Percentiles rank a stretch among this genome's conserved stretches.
These are phyloP conservation scores for Cotoneaster glaucophyllus DNA, from an alignment of 306 rosid genomes.

Conservation along the genomic window DNA sequence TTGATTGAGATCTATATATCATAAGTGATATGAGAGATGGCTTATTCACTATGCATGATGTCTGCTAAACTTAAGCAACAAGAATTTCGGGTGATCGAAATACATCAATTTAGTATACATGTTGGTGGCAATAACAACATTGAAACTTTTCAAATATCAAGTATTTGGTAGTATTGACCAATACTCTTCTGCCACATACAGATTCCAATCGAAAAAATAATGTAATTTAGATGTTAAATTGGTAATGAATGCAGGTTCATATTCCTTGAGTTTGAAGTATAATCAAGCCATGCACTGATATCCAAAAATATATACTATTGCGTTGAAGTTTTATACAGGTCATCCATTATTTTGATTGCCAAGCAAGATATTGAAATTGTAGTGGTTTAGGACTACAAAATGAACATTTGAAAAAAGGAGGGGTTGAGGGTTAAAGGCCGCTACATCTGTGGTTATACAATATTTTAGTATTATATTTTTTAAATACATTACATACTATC, in stretches of 20 bases:
- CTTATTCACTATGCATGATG: background rate
- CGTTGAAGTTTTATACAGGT: background rate
- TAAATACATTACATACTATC: too few relatives aligned
- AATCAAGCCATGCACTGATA: slow-evolving; percentile 10
- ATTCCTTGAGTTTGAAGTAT: slow-evolving; percentile 22
- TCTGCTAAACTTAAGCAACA: background rate
- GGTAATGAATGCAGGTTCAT: background rate
- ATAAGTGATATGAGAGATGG: background rate
- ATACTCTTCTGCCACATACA: background rate
- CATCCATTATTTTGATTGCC: background rate
- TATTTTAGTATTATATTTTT: too few relatives aligned
- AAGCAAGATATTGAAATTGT: slow-evolving; percentile 6
- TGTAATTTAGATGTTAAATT: background rate
- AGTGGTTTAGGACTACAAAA: background rate
- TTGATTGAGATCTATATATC: background rate
- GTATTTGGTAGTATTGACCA: background rate
- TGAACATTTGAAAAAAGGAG: background rate
- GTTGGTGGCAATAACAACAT: background rate
- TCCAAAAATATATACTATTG: background rate
- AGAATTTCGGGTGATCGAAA: background rate
- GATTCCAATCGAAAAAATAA: background rate
- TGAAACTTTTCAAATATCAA: background rate
- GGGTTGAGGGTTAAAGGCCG: background rate
- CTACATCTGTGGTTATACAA: too few relatives aligned
- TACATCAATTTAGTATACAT: background rate